Evolutionary conservation across 208 protist genomes (phyloP).

Genomic region (Acanthamoeba castellanii): DNA sequence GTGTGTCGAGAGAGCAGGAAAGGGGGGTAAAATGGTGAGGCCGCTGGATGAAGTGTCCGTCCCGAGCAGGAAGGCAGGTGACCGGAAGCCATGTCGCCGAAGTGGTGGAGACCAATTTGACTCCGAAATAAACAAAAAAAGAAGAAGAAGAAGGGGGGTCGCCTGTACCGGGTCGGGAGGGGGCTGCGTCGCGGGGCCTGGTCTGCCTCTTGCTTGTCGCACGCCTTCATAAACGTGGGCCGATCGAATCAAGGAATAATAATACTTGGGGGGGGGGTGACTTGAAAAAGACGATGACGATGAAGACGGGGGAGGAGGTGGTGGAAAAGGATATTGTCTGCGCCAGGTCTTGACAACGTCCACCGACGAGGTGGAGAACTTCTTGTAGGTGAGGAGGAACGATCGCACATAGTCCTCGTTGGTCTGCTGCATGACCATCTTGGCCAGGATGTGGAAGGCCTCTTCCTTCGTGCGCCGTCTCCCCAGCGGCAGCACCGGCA

Average conservation of each 20-base stretch:
- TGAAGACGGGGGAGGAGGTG: not conserved
- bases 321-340: slow-evolving; percentile 41
- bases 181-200: not conserved
- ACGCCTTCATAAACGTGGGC: slow-evolving; percentile 13
- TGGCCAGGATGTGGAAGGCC: slow-evolving; percentile 24
- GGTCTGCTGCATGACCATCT: slow-evolving; percentile 57
- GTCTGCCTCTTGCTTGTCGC: not conserved
- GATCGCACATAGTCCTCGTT: slow-evolving; percentile 37
- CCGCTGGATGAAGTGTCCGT: not conserved
- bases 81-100: no score
- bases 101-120: not conserved
- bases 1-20: not conserved
- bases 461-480: not conserved
- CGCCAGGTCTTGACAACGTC: slow-evolving; percentile 39
- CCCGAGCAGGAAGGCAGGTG: not conserved
- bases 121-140: not conserved
- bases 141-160: not conserved
- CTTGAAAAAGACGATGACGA: not conserved
- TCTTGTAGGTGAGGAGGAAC: slow-evolving; percentile 38
- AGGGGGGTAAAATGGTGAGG: not conserved
- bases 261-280: not conserved
- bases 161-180: slow-evolving; percentile 12
- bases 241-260: not conserved
- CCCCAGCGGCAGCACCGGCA: not conserved
- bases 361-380: not conserved